Conservation (phyloP, 768 basidiomycete species). For the Phaeotremella fagi region DNA sequence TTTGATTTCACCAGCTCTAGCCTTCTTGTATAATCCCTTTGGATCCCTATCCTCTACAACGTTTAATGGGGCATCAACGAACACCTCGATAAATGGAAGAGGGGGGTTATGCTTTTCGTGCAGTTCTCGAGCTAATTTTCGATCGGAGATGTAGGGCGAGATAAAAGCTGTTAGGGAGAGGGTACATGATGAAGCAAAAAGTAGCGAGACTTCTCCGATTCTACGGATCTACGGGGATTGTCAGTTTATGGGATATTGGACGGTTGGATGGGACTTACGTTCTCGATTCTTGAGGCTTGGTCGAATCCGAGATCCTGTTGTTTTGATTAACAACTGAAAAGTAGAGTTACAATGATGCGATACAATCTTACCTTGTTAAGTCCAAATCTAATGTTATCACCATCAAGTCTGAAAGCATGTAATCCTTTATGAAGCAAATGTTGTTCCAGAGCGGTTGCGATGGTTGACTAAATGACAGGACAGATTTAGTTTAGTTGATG, state of each 20-base stretch:
- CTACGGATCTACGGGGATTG: conserved; percentile 77
- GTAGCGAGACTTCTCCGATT: conserved; percentile 93
- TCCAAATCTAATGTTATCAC: conserved; percentile 84
- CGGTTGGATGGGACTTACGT: conserved; percentile 24
- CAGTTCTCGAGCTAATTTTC: conserved; percentile 71
- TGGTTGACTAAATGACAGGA: conserved; percentile 71
- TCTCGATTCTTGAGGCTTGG: conserved; percentile 41
- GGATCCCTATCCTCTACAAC: conserved; percentile 91
- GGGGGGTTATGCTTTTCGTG: conserved; percentile 60
- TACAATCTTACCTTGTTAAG: conserved; percentile 68
- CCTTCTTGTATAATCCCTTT: conserved; percentile 96
- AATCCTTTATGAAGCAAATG: conserved; percentile 80
- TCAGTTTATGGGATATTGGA: not conserved
- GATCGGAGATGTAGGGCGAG: conserved; percentile 90
- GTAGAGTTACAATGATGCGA: not conserved
- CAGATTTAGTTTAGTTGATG: not conserved
- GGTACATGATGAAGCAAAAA: conserved; percentile 83
- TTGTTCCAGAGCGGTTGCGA: conserved; percentile 94
- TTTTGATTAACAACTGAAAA: too few relatives aligned
- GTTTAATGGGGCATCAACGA: conserved; percentile 80
- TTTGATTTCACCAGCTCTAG: conserved; percentile 90
- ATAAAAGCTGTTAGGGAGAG: conserved; percentile 94
- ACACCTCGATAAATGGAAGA: conserved; percentile 88
- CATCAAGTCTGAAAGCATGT: conserved; percentile 87
- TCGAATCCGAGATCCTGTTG: conserved; percentile 43